Evolutionary conservation across 768 basidiomycete genomes (phyloP).

Genomic region (Myochromella boudieri): DNA sequence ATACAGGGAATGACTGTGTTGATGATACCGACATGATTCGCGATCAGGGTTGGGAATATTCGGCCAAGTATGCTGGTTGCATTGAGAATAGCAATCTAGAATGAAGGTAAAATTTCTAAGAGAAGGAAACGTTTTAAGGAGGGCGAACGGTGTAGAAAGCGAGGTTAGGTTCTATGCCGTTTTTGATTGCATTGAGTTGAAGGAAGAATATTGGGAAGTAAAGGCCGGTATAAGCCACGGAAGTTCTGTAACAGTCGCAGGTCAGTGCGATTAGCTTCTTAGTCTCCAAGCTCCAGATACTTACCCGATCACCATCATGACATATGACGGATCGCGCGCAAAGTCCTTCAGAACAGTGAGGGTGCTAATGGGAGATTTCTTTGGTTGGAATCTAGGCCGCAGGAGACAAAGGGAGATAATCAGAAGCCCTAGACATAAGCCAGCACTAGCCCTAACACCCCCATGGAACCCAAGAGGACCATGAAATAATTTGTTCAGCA

Average conservation of each 20-base stretch:
- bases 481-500: constrained; percentile 58
- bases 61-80: constrained; percentile 42
- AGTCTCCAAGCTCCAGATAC: neutral
- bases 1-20: constrained; percentile 30
- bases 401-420: constrained; percentile 28
- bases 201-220: constrained; percentile 59
- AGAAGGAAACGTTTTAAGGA: too few species aligned
- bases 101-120: too few species aligned
- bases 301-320: constrained; percentile 38
- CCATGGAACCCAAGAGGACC: constrained; percentile 51
- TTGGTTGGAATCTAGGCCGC: constrained; percentile 41
- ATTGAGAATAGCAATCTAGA: constrained; percentile 54
- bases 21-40: constrained; percentile 26
- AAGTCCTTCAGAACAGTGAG: constrained; percentile 31
- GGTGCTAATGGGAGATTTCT: constrained; percentile 34
- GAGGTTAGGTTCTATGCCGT: constrained; percentile 41
- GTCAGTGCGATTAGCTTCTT: neutral
- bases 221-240: constrained; percentile 35
- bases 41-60: constrained; percentile 32
- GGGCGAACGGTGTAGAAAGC: constrained; percentile 52
- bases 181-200: constrained; percentile 51
- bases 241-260: too few species aligned
- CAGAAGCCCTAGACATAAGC: constrained; percentile 28
- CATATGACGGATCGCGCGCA: constrained; percentile 42
- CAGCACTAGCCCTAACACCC: constrained; percentile 40